These are phyloP conservation scores for Pleoardoris graminearum DNA, from an alignment of 2,329 filamentous ascomycete species.

Conservation along the genomic window DNA sequence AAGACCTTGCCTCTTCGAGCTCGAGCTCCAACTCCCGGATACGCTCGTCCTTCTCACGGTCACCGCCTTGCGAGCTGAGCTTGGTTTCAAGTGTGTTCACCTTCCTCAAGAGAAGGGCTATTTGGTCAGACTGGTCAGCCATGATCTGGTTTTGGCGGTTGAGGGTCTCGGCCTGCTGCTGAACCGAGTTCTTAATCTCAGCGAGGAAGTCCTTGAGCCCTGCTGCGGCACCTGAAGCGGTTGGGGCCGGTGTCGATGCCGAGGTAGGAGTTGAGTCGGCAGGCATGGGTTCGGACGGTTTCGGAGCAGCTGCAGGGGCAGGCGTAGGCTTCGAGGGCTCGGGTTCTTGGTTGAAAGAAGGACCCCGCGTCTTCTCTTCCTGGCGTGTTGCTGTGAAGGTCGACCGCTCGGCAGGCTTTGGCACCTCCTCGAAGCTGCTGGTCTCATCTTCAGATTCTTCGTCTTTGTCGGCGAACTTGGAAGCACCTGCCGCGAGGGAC, in stretches of 20 bases:
- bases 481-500: conserved; percentile 82
- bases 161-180: conserved; percentile 64
- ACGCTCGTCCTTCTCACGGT: conserved; percentile 47
- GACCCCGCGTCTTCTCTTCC: conserved; percentile 46
- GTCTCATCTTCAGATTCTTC: conserved; percentile 67
- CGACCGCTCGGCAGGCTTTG: conserved; percentile 71
- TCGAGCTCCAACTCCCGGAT: conserved; percentile 48
- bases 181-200: conserved; percentile 77
- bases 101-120: conserved; percentile 68
- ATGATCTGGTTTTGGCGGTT: conserved; percentile 59
- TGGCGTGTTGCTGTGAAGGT: conserved; percentile 37
- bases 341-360: conserved; percentile 40
- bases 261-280: conserved; percentile 41
- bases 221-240: conserved; percentile 52
- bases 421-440: conserved; percentile 85
- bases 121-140: conserved; percentile 74
- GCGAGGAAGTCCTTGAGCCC: conserved; percentile 68
- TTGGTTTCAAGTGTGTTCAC: conserved; percentile 70
- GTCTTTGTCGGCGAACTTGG: conserved; percentile 80
- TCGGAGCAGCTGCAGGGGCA: conserved; percentile 41
- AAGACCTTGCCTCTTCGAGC: conserved; percentile 47
- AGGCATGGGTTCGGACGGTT: conserved; percentile 44
- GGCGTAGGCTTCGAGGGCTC: conserved; percentile 54
- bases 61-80: conserved; percentile 53
- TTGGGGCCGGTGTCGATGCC: conserved; percentile 40